Evolutionary conservation across 2,329 filamentous ascomycete species (phyloP), one percentile per base, ranked within the genome.

Genomic region (Aspergillus sp.): DNA sequence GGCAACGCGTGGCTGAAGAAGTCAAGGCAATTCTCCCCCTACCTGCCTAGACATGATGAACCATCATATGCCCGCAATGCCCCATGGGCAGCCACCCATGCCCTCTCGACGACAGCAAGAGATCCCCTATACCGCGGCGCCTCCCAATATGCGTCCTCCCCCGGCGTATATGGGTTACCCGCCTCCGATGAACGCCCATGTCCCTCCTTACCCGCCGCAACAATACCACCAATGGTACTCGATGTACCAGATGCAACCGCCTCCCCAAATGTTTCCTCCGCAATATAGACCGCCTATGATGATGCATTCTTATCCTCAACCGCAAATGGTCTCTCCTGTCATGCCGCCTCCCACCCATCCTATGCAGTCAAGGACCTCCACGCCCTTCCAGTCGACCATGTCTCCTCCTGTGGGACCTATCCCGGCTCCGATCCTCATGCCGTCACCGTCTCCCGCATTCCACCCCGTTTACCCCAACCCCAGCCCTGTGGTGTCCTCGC

Each of bases 111-210:
- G 74, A 57, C 75, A 76, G 59, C 73, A 76, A 60, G 74, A 78
- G 46, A 67, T 74, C 50, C 62, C 73, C 29, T 78, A 78, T 60
- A 64, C 70, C 17, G 62, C 70, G 11, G 70, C 66, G 6, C 73
- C 71, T 47, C 76, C 79, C 29, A 81, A 79, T 60, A 79, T 85
- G 71, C 75, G 75, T 53, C 78, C 82, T 52, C 80, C 81, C 56
- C 83, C 82, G 53, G 83, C 75, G 45, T 83, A 88, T 63, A 85
- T 84, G 77, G 64, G 71, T 61, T 73, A 76, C 60, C 78, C 68
- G 81, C 84, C 52, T 74, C 86, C 57, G 79, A 84, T 72, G 79
- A 84, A 65, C 74, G 81, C 66, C 73, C 83, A 66, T 65, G 73
- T 63, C 69, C 77, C 67, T 66, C 59, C 65, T 47, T 78, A 66